phyloP scores from a whole-genome alignment of 2,329 filamentous ascomycete species.

The Ophiostoma sp. region DNA sequence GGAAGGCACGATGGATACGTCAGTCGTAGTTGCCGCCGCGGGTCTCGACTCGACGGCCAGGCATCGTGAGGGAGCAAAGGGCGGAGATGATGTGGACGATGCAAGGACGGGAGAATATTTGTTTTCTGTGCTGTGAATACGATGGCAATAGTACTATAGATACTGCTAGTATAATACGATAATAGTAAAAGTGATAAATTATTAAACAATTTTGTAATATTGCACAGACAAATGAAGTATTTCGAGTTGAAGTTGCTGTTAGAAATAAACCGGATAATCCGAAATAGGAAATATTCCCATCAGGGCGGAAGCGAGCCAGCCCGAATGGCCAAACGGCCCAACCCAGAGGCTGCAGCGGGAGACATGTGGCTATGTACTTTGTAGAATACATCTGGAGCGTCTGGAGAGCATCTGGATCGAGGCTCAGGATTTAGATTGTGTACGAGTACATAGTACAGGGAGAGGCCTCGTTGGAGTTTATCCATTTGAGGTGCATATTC shows the following conservation, averaged over 20 bases:
- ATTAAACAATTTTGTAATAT: neutral
- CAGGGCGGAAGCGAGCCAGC: slow-evolving; percentile 8
- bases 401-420: neutral
- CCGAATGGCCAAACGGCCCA: neutral
- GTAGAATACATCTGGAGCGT: neutral
- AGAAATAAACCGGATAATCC: neutral
- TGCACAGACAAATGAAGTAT: neutral
- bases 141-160: neutral
- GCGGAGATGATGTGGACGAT: neutral
- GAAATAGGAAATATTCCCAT: neutral
- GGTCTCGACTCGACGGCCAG: slow-evolving; percentile 1
- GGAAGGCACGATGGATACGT: neutral
- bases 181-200: neutral
- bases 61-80: neutral
- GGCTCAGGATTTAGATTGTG: slow-evolving; percentile 2
- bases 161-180: neutral
- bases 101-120: neutral
- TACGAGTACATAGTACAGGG: neutral
- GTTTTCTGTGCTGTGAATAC: neutral
- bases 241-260: neutral
- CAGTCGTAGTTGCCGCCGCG: neutral
- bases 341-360: neutral
- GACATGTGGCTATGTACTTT: neutral
- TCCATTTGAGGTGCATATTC: neutral
- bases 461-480: neutral